Conservation (phyloP, 176 grass and related monocot genomes). For the Triticum timopheevii region DNA sequence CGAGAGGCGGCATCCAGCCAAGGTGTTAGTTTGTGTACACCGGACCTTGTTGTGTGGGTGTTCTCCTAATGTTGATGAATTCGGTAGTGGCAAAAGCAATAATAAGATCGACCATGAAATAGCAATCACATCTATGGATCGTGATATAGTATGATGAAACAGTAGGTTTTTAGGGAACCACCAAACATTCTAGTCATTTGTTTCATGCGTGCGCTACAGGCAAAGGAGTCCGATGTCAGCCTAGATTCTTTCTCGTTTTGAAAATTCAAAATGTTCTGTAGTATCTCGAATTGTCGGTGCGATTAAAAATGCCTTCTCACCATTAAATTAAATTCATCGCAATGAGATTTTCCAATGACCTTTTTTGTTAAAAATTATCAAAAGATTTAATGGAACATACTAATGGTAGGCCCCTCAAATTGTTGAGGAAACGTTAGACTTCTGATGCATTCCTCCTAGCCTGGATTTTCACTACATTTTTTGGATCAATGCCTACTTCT, state of each 20-base stretch:
- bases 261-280: not conserved
- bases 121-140: not conserved
- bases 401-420: too few species aligned
- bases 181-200: not conserved
- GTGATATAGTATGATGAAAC: not conserved
- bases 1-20: constrained; percentile 49
- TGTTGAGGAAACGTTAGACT: too few species aligned
- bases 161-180: not conserved
- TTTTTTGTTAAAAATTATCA: too few species aligned
- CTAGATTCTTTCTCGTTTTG: not conserved
- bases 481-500: not conserved
- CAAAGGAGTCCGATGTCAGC: not conserved
- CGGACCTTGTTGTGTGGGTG: not conserved
- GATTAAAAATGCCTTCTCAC: too few species aligned
- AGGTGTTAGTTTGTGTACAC: constrained; percentile 23
- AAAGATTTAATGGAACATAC: too few species aligned
- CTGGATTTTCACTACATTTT: not conserved
- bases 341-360: too few species aligned
- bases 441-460: too few species aligned
- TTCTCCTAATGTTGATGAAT: not conserved
- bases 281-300: not conserved
- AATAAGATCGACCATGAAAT: not conserved
- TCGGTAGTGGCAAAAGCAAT: not conserved
- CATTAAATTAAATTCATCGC: too few species aligned
- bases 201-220: not conserved